A percentile compares a stretch with the other conserved stretches of the same genome.
These are phyloP conservation scores for Exophiala mesophila DNA, from an alignment of 2,329 filamentous ascomycete species.

Conservation along the genomic window DNA sequence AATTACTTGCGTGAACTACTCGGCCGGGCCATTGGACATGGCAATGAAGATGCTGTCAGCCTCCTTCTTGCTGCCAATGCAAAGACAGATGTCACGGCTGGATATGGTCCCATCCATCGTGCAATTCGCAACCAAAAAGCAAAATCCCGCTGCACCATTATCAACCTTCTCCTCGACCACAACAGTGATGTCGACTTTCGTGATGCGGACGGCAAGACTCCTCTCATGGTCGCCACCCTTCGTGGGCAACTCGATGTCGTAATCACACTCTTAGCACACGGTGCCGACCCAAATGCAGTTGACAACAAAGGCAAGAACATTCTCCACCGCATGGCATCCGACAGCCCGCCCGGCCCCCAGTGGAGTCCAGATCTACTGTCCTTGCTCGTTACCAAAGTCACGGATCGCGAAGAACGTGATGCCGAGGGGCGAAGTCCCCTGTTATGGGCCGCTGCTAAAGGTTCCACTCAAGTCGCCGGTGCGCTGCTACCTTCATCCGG, in stretches of 20 bases:
- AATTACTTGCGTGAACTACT: conserved; percentile 8
- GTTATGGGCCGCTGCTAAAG: conserved; percentile 56
- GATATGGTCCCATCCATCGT: conserved; percentile 33
- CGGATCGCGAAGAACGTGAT: conserved; percentile 41
- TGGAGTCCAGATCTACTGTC: conserved; percentile 45
- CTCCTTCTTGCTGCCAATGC: conserved; percentile 36
- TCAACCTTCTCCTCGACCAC: conserved; percentile 30
- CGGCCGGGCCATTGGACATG: conserved; percentile 9
- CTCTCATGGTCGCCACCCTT: conserved; percentile 12
- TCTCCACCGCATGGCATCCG: conserved; percentile 40
- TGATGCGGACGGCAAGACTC: conserved; percentile 9
- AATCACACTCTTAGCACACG: conserved; percentile 6
- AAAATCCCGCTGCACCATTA: conserved; percentile 31
- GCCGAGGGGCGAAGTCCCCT: conserved; percentile 49
- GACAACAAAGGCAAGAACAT: conserved; percentile 20
- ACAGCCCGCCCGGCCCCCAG: conserved; percentile 38
- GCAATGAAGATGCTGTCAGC: conserved; percentile 9
- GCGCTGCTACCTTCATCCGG: conserved; percentile 36
- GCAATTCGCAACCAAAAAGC: conserved; percentile 38
- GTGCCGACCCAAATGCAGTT: conserved; percentile 11
- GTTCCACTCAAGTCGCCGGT: conserved; percentile 48
- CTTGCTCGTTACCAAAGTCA: conserved; percentile 36
- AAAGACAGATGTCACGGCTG: conserved; percentile 31
- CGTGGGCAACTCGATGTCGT: conserved; percentile 12
- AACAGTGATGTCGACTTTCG: conserved; percentile 36